Base-by-base conservation (phyloP, 225 moss, liverwort and hornwort genomes). In the Ulota crispa region DNA sequence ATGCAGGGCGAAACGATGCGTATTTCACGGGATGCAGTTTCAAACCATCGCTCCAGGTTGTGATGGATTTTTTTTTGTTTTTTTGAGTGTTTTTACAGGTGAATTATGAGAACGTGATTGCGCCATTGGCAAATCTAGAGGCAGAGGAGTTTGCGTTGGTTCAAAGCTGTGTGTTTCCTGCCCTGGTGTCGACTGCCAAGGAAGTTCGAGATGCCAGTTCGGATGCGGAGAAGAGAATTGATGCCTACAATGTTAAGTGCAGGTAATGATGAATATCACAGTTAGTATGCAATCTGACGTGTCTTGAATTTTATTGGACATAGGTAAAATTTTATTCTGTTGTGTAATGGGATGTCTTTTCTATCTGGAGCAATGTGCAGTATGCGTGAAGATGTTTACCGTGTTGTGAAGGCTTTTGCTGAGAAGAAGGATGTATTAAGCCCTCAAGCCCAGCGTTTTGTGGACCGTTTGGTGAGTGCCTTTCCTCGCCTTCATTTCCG, bases 141-240 rank as follows among this genome's bases (percentile, higher is more conserved):
- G 85, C 93, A 1, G 92, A 94, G 74, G 91, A 96, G 78, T 96
- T 96, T 80, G 85, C 94, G 11, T 81, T 86, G 85, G 88, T 95
- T 71, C 99, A 96, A 76, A 93, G 93, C 64, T 99, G 98, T 79
- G 92, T 94, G 37, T 99, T 96, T 66, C 98, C 96, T 78, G 89
- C 94, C 16, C 82, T 99, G 78, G 99, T 99, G 56, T 91, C 94
- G 52, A 90, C 85, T 63, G 93, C 93, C 10, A 96, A 99, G 88
- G 93, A 92, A 77, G 92, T 93, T 28, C 94, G 94, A 34, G 94
- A 96, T 81, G 99, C 99, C 26, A 99, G 96, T 80, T 93, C 94
- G 31, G 99, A 99, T 82, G 99, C 96, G 27, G 99, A 99, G 88
- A 94, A 89, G 83, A 83, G 86, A 79, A 94, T 99, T 82, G 93